These are phyloP conservation scores for Coemansia sp. DNA, from an alignment of 192 early-diverging fungal species.

Conservation along the genomic window DNA sequence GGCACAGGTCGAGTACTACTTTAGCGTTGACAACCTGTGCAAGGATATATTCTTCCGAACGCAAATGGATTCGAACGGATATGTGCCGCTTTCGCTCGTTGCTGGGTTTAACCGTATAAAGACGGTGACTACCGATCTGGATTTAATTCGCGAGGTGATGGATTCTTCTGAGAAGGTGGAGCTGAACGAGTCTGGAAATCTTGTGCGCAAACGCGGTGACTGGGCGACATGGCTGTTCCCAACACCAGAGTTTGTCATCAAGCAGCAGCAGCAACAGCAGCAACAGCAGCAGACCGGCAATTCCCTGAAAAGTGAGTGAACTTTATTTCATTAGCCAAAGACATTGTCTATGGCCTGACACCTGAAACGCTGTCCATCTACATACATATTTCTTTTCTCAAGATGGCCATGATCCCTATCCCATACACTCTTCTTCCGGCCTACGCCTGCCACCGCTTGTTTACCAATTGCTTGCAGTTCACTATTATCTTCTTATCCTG, in stretches of 20 bases:
- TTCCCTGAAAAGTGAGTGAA: conserved; percentile 56
- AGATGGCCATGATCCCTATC: not conserved
- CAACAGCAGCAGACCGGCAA: conserved; percentile 38
- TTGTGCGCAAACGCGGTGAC: conserved; percentile 68
- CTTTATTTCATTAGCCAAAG: not conserved
- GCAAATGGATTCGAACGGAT: conserved; percentile 89
- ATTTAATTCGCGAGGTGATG: conserved; percentile 62
- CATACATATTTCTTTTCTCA: not conserved
- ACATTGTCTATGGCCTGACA: not conserved
- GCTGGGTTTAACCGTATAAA: conserved; percentile 90
- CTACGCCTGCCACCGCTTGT: too few species aligned
- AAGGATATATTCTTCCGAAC: conserved; percentile 91
- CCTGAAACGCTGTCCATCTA: conserved; percentile 1
- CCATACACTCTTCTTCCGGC: not conserved
- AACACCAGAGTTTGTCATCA: conserved; percentile 58
- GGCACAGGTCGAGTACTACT: conserved; percentile 88
- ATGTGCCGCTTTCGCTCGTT: conserved; percentile 74
- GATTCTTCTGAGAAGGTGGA: conserved; percentile 61
- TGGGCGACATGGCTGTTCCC: conserved; percentile 89
- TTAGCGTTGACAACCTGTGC: conserved; percentile 95
- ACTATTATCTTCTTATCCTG: too few species aligned
- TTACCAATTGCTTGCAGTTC: too few species aligned
- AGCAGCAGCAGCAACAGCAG: conserved; percentile 44
- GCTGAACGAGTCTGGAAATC: conserved; percentile 55
- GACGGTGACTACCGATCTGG: conserved; percentile 65